Evolutionary conservation across 2,329 filamentous ascomycete genomes (phyloP).

Genomic region (Acrocalymma vagum): DNA sequence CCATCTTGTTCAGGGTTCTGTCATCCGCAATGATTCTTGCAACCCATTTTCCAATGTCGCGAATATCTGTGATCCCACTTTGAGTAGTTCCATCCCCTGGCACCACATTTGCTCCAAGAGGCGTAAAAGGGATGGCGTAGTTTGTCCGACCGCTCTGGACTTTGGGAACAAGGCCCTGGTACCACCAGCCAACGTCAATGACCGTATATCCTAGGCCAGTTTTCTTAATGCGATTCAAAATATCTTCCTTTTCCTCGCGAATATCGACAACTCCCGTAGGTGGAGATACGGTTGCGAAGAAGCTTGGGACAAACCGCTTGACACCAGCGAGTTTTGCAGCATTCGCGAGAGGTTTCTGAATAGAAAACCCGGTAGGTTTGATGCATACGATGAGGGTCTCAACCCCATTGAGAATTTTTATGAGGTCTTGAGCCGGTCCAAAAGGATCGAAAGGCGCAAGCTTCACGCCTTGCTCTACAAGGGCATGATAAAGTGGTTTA

Average conservation of each 20-base stretch:
- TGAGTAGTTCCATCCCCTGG: constrained; percentile 56
- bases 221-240: constrained; percentile 59
- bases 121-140: constrained; percentile 47
- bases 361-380: constrained; percentile 18
- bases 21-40: constrained; percentile 60
- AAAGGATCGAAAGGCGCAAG: constrained; percentile 55
- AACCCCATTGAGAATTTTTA: constrained; percentile 44
- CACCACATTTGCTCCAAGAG: constrained; percentile 43
- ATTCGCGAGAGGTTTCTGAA: constrained; percentile 32
- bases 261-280: constrained; percentile 55
- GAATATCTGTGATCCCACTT: constrained; percentile 56
- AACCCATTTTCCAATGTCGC: constrained; percentile 62
- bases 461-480: constrained; percentile 54
- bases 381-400: constrained; percentile 33
- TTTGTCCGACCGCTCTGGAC: constrained; percentile 58
- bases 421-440: constrained; percentile 52
- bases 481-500: constrained; percentile 53
- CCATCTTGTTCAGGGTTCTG: constrained; percentile 61
- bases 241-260: constrained; percentile 59
- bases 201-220: constrained; percentile 62
- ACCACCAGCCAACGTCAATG: constrained; percentile 69
- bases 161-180: constrained; percentile 57
- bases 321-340: constrained; percentile 40
- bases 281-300: constrained; percentile 47
- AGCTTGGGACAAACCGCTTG: constrained; percentile 42